Evolutionary conservation across 805 yeast species (phyloP), one percentile per base, ranked within the genome.

Genomic region (Danielia reshetovae): DNA sequence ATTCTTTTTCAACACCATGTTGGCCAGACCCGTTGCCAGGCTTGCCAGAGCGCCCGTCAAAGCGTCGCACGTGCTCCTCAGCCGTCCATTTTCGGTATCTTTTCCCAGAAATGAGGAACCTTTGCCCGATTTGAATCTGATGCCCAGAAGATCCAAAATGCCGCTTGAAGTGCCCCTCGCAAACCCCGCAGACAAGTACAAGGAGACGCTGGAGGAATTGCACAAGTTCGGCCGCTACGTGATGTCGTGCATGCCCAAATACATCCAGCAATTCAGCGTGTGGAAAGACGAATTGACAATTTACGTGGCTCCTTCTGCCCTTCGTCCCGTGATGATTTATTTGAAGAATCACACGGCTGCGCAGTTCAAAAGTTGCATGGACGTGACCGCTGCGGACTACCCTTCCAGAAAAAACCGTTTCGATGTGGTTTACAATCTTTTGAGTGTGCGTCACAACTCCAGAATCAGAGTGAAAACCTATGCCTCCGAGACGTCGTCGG

Each of bases 201-300:
- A 66, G 51, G 84, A 74, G 45, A 79, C 75, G 40, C 59, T 62
- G 34, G 89, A 79, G 54, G 86, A 82, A 46, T 70, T 85, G 42
- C 94, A 84, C 67, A 77, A 78, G 61, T 86, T 83, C 59, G 95
- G 95, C 18, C 73, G 76, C 36, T 86, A 86, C 55, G 58, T 86
- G 45, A 81, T 82, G 73, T 72, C 85, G 7, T 75, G 85, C 43
- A 55, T 86, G 64, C 95, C 95, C 30, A 86, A 85, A 60, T 84
- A 66, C 54, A 73, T 86, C 43, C 94, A 86, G 65, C 82, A 82
- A 58, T 86, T 85, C 51, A 70, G 85, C 5, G 95, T 86, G 31
- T 86, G 95, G 95, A 86, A 86, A 62, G 94, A 86, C 56, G 95
- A 86, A 63, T 74, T 86, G 57, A 75, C 81, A 28, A 60, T 86